Conservation (phyloP, 2,329 filamentous ascomycete species). For the Apiospora kogelbergensis region DNA sequence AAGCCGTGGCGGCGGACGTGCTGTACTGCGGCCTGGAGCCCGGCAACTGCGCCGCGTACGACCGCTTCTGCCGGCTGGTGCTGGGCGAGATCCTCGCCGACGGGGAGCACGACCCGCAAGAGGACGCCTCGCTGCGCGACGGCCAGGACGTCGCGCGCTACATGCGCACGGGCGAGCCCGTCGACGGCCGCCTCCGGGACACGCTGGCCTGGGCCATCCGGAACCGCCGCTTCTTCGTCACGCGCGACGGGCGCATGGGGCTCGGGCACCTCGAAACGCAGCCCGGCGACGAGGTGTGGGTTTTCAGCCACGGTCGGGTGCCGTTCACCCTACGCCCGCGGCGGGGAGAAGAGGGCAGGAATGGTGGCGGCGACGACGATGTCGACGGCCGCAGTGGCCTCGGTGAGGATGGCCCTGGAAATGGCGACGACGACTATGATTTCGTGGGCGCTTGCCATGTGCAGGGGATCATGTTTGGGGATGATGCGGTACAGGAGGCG, state of each 20-base stretch:
- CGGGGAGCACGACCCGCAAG: neutral
- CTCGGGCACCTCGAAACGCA: neutral
- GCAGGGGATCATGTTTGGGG: conserved; percentile 6
- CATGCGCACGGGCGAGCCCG: neutral
- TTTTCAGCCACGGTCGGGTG: neutral
- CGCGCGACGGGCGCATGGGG: neutral
- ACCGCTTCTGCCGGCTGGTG: neutral
- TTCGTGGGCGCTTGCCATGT: conserved; percentile 8
- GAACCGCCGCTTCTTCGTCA: conserved; percentile 4
- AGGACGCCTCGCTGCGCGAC: neutral
- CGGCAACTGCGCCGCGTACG: neutral
- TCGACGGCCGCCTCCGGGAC: neutral
- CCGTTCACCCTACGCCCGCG: neutral
- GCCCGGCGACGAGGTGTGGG: conserved; percentile 7
- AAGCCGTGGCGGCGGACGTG: neutral
- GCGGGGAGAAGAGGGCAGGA: neutral
- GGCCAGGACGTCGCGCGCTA: neutral
- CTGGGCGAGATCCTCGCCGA: neutral
- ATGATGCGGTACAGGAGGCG: neutral
- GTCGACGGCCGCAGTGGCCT: too few relatives aligned
- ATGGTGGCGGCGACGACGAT: too few relatives aligned
- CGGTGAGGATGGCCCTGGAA: neutral
- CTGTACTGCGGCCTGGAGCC: neutral
- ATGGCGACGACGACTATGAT: neutral
- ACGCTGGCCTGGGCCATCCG: neutral